phyloP scores from a whole-genome alignment of 495 filamentous ascomycete species.

The Penicillium pulvis region DNA sequence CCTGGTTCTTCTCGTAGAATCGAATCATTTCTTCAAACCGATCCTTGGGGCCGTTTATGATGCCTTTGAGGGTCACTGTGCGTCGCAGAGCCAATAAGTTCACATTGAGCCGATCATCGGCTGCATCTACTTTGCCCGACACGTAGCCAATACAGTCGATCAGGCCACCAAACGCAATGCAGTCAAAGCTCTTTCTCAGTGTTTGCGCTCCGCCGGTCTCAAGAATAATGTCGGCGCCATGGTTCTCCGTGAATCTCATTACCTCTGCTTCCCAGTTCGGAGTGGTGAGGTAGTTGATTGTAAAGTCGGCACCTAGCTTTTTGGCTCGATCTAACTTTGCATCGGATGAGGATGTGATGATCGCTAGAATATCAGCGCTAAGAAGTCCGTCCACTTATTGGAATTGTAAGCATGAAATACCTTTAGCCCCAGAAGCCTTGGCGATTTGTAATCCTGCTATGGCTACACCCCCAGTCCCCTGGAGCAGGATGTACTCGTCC shows the following conservation, averaged over 20 bases:
- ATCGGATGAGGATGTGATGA: conserved; percentile 74
- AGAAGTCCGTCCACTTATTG: background rate
- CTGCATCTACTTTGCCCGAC: conserved; percentile 54
- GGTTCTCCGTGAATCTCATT: conserved; percentile 56
- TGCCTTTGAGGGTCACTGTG: conserved; percentile 57
- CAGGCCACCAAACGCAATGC: conserved; percentile 66
- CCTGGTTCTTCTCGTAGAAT: conserved; percentile 60
- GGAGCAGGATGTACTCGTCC: conserved; percentile 69
- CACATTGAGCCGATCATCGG: conserved; percentile 48
- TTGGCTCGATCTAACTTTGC: conserved; percentile 65
- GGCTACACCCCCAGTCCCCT: conserved; percentile 79
- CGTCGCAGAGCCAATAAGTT: conserved; percentile 52
- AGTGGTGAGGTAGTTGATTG: conserved; percentile 70
- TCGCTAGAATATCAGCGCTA: conserved; percentile 42
- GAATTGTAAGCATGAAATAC: conserved; percentile 26
- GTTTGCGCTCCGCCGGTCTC: conserved; percentile 67
- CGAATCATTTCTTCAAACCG: conserved; percentile 64
- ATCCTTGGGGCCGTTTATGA: conserved; percentile 61
- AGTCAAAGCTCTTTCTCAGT: conserved; percentile 61
- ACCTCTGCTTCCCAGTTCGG: conserved; percentile 71
- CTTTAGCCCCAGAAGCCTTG: conserved; percentile 72
- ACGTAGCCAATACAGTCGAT: conserved; percentile 71
- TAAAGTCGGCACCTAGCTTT: conserved; percentile 54
- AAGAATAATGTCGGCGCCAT: conserved; percentile 69
- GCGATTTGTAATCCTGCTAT: conserved; percentile 79